phyloP scores from a whole-genome alignment of 2,329 filamentous ascomycete species.

The Trichoderma guizhouense region DNA sequence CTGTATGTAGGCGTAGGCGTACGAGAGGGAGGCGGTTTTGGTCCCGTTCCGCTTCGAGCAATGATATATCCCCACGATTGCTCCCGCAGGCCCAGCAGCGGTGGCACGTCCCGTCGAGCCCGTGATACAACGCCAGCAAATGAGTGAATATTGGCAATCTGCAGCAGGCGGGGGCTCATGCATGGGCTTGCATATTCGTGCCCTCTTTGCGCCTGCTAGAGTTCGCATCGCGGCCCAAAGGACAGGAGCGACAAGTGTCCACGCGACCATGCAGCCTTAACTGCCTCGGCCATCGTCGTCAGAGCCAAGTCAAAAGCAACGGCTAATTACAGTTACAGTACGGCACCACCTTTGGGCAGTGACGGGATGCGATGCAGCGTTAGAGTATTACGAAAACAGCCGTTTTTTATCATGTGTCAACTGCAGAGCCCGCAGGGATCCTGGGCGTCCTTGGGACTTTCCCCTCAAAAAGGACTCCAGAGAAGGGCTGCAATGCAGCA shows the following conservation, averaged over 20 bases:
- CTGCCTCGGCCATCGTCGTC: conserved; percentile 2
- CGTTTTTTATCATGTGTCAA: conserved; percentile 14
- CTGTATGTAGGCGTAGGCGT: not conserved
- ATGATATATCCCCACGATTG: not conserved
- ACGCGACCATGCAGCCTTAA: conserved; percentile 15
- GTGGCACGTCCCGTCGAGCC: not conserved
- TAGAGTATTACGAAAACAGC: conserved; percentile 1
- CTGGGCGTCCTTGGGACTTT: not conserved
- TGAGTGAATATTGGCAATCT: conserved; percentile 13
- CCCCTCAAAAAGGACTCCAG: not conserved
- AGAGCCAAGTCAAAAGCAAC: not conserved
- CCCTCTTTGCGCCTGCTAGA: conserved; percentile 9
- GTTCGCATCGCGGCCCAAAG: conserved; percentile 16
- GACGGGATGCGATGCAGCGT: not conserved
- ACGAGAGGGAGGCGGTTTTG: not conserved
- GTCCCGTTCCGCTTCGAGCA: not conserved
- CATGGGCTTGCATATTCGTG: conserved; percentile 9
- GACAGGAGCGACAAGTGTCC: conserved; percentile 16
- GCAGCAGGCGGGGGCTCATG: not conserved
- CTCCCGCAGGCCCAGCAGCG: not conserved
- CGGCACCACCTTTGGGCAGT: conserved; percentile 4
- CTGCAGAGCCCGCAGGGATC: not conserved
- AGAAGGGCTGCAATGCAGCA: not conserved
- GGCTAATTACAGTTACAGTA: not conserved
- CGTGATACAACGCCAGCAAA: conserved; percentile 7